Base-by-base conservation (phyloP, 2,329 filamentous ascomycete genomes). In the Nothopassalora personata region DNA sequence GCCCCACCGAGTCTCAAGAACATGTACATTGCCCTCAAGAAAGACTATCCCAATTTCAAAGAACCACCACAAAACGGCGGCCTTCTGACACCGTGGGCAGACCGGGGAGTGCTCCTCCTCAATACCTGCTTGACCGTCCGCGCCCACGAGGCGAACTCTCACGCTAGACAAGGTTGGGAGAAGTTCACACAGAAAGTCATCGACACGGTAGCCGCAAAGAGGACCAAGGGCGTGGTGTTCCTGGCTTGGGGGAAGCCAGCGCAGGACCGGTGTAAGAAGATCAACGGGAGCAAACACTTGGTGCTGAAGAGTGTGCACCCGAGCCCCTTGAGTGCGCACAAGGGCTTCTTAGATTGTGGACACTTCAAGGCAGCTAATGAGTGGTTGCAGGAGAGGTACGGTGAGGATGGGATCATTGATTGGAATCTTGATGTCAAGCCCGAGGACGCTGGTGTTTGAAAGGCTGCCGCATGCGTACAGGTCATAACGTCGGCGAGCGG, bases 61-160 rank as follows among this genome's bases (percentile, higher is more conserved):
- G 76, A 84, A 3, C 94, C 93, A 0, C 84, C 90, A 1, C 88
- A 90, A 60, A 87, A 86, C 39, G 86, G 86, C 46, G 94, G 94
- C 10, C 83, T 96, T 0, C 82, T 99, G 19, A 97, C 87, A 0
- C 90, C 92, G 0, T 99, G 94, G 94, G 93, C 94, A 0, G 89
- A 97, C 67, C 87, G 89, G 53, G 94, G 94, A 52, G 92, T 99
- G 5, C 82, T 99, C 46, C 82, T 99, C 77, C 83, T 99, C 65
- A 99, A 99, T 74, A 95, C 94, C 0, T 96, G 91, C 73, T 80
- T 99, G 57, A 99, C 94, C 0, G 94, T 99, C 18, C 89, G 91
- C 27, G 90, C 90, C 0, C 89, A 95, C 71, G 86, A 95, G 67
- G 87, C 94, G 50, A 93, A 94, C 73, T 90, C 86, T 30, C 94